Percentiles rank a stretch among this genome's conserved stretches.
These are phyloP conservation scores for Boeremia exigua DNA, from an alignment of 2,329 filamentous ascomycete species.

Conservation along the genomic window DNA sequence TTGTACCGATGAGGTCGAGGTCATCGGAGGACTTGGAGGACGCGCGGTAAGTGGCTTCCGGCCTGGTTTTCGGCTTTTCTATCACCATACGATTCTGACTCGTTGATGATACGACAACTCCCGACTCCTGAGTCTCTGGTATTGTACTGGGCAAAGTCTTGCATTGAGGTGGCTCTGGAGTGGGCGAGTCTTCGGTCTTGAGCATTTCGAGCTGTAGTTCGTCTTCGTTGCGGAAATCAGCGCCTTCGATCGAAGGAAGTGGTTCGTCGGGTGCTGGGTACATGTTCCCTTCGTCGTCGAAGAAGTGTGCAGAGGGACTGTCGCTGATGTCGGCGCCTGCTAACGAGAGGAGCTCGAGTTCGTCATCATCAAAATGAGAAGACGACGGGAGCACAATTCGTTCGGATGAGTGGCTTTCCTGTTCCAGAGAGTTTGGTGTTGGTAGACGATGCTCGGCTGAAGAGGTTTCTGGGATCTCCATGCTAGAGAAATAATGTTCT, in stretches of 20 bases:
- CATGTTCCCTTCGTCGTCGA: constrained; percentile 8
- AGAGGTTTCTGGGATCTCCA: constrained; percentile 6
- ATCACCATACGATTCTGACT: background rate
- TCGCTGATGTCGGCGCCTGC: constrained; percentile 22
- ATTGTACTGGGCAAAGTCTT: constrained; percentile 12
- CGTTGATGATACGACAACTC: background rate
- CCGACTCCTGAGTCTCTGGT: constrained; percentile 8
- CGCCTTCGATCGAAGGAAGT: constrained; percentile 33
- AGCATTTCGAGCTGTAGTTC: constrained; percentile 21
- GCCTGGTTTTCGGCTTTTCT: background rate
- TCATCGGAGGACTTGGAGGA: constrained; percentile 15
- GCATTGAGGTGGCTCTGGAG: background rate
- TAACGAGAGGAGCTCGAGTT: constrained; percentile 36
- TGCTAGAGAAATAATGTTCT: constrained; percentile 12
- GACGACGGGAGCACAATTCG: constrained; percentile 19
- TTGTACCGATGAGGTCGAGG: constrained; percentile 9
- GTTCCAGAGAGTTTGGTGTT: constrained; percentile 36
- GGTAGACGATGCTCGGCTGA: constrained; percentile 30
- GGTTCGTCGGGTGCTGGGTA: constrained; percentile 25
- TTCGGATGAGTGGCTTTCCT: constrained; percentile 13
- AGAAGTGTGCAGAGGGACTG: background rate
- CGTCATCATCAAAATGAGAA: constrained; percentile 35
- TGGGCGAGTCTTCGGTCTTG: constrained; percentile 2
- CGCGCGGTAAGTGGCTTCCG: constrained; percentile 2
- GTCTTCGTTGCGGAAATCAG: constrained; percentile 22